phyloP scores from a whole-genome alignment of 345 rosid genomes.

The Euphorbia peplus region DNA sequence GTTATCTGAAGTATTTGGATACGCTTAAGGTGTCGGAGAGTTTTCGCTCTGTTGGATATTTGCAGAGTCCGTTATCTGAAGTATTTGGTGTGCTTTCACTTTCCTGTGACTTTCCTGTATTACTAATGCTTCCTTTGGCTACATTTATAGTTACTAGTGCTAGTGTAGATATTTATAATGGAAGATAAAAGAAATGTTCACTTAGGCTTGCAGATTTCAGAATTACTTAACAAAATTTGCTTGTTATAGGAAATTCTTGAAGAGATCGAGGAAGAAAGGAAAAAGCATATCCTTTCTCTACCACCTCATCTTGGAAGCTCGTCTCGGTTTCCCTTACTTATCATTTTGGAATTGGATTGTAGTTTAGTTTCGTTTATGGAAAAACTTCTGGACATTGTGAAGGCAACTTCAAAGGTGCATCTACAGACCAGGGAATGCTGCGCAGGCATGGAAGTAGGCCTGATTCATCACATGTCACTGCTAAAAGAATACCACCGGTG shows the following conservation, averaged over 20 bases:
- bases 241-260: conserved; percentile 68
- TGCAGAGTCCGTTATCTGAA: conserved; percentile 95
- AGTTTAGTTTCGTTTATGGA: conserved; percentile 9
- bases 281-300: conserved; percentile 27
- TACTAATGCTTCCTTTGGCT: background rate
- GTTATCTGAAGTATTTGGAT: conserved; percentile 94
- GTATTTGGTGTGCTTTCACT: too few species aligned
- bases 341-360: background rate
- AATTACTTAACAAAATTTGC: conserved; percentile 16
- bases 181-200: background rate
- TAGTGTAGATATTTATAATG: background rate
- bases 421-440: conserved; percentile 21
- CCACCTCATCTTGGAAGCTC: background rate
- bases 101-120: background rate
- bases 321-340: background rate
- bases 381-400: conserved; percentile 27
- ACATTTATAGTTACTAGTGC: background rate
- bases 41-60: conserved; percentile 98
- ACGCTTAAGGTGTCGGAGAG: conserved; percentile 92
- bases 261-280: conserved; percentile 82
- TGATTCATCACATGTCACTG: conserved; percentile 12
- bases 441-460: conserved; percentile 23
- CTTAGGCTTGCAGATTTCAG: background rate
- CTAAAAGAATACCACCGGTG: conserved; percentile 61
- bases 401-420: conserved; percentile 17